Percentiles rank a stretch among this genome's conserved stretches.
Conservation (phyloP, 2,329 filamentous ascomycete species). For the Epichloe sylvatica region DNA sequence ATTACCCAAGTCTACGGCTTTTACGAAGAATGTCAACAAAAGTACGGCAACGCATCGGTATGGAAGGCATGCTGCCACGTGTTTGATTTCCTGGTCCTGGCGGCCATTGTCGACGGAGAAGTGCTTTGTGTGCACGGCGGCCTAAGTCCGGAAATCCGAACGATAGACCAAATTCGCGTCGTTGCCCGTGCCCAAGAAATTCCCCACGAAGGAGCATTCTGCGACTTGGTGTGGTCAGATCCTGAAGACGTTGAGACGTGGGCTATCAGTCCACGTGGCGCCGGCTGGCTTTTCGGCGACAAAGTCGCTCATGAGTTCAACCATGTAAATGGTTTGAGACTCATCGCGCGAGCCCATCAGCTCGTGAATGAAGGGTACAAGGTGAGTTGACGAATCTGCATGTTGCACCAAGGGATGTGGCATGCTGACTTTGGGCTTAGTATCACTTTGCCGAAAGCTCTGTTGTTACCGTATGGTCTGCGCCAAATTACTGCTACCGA, state of each 20-base stretch:
- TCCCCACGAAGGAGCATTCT: slow-evolving; percentile 95
- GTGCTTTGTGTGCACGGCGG: slow-evolving; percentile 97
- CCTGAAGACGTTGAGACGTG: slow-evolving; percentile 96
- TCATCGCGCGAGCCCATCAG: slow-evolving; percentile 95
- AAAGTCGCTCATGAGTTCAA: slow-evolving; percentile 97
- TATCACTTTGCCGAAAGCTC: slow-evolving; percentile 94
- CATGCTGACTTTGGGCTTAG: slow-evolving; percentile 22
- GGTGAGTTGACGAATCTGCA: slow-evolving; percentile 29
- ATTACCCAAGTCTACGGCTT: slow-evolving; percentile 98
- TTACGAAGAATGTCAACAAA: slow-evolving; percentile 95
- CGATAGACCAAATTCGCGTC: slow-evolving; percentile 97
- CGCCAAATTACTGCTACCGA: slow-evolving; percentile 87
- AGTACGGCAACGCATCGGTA: slow-evolving; percentile 98
- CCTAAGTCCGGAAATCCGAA: slow-evolving; percentile 79
- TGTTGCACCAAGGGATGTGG: not conserved
- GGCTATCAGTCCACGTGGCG: slow-evolving; percentile 82
- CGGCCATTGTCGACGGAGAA: slow-evolving; percentile 93
- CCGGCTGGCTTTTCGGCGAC: slow-evolving; percentile 95
- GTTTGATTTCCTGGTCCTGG: slow-evolving; percentile 93
- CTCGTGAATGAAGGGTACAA: slow-evolving; percentile 98
- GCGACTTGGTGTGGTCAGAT: slow-evolving; percentile 95
- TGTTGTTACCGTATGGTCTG: slow-evolving; percentile 95
- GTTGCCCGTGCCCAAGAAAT: slow-evolving; percentile 97
- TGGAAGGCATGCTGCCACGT: slow-evolving; percentile 99
- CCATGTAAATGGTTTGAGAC: slow-evolving; percentile 88